phyloP scores from a whole-genome alignment of 2,329 filamentous ascomycete species.

The Byssothecium circinans region DNA sequence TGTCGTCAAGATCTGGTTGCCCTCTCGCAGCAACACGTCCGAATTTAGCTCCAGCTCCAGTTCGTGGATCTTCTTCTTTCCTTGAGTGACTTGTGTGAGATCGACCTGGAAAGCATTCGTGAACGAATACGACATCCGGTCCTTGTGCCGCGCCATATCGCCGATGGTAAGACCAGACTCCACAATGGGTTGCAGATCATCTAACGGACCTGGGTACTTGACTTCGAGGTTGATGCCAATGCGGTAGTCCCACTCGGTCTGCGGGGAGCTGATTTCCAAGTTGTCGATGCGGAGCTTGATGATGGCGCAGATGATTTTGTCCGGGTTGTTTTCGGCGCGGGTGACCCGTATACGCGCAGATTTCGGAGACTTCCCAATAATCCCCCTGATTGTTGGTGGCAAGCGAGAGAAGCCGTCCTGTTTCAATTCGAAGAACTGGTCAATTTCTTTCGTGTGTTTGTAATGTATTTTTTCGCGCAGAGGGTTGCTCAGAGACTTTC shows the following conservation, averaged over 20 bases:
- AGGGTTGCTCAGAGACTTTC: slow-evolving; percentile 51
- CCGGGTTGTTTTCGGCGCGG: slow-evolving; percentile 68
- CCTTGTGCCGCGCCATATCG: slow-evolving; percentile 71
- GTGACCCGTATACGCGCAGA: slow-evolving; percentile 58
- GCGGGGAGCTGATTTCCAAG: slow-evolving; percentile 81
- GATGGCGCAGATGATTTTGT: slow-evolving; percentile 74
- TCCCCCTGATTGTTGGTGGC: slow-evolving; percentile 60
- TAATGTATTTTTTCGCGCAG: slow-evolving; percentile 71
- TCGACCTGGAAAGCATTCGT: slow-evolving; percentile 81
- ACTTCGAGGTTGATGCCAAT: slow-evolving; percentile 96
- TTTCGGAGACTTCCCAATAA: slow-evolving; percentile 47
- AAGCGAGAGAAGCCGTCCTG: slow-evolving; percentile 54
- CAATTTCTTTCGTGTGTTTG: slow-evolving; percentile 77
- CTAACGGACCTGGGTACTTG: slow-evolving; percentile 68
- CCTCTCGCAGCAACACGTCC: slow-evolving; percentile 65
- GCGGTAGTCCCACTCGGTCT: slow-evolving; percentile 80
- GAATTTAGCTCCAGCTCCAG: slow-evolving; percentile 77
- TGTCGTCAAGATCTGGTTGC: slow-evolving; percentile 55
- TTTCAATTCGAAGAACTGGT: slow-evolving; percentile 67
- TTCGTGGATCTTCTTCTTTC: slow-evolving; percentile 70
- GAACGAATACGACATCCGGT: slow-evolving; percentile 88
- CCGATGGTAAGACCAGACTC: slow-evolving; percentile 46
- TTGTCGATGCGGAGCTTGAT: slow-evolving; percentile 89
- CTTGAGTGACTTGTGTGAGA: slow-evolving; percentile 78
- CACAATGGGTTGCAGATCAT: slow-evolving; percentile 51